Conservation (phyloP, 2,329 filamentous ascomycete species). For the Curvularia eragrostidis region DNA sequence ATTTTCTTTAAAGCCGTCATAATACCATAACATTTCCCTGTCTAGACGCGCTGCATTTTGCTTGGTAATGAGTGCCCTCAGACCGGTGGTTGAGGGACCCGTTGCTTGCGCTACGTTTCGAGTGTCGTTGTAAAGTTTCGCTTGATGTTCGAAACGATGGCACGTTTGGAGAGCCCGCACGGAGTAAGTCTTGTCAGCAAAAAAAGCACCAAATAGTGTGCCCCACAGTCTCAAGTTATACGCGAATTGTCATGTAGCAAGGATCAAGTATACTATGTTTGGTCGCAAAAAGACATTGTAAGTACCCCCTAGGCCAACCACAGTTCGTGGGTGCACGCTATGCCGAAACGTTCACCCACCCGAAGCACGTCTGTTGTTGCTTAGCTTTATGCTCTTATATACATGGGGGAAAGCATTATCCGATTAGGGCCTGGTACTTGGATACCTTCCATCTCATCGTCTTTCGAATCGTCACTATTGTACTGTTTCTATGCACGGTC, state of each 20-base stretch:
- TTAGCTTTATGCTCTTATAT: slow-evolving; percentile 6
- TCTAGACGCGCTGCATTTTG: not conserved
- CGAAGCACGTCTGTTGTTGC: slow-evolving; percentile 6
- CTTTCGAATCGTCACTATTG: slow-evolving; percentile 1
- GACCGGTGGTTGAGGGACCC: slow-evolving; percentile 11
- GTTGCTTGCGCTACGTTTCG: slow-evolving; percentile 15
- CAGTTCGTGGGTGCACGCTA: not conserved
- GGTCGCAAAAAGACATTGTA: slow-evolving; percentile 4
- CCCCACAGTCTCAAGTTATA: slow-evolving; percentile 2
- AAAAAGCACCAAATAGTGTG: slow-evolving; percentile 9
- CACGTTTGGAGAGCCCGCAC: slow-evolving; percentile 14
- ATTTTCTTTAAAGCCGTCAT: not conserved
- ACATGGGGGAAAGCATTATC: slow-evolving; percentile 8
- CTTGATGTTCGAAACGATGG: slow-evolving; percentile 13
- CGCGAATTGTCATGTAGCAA: slow-evolving; percentile 2
- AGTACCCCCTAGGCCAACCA: slow-evolving; percentile 7
- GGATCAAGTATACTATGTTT: slow-evolving; percentile 11
- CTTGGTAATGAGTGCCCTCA: not conserved
- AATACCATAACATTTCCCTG: not conserved
- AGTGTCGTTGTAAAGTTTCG: slow-evolving; percentile 16
- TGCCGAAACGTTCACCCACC: slow-evolving; percentile 13
- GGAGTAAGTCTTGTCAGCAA: slow-evolving; percentile 1
- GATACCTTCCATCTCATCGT: not conserved
- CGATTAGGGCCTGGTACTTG: slow-evolving; percentile 2
- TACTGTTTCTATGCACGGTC: slow-evolving; percentile 6